phyloP scores from a whole-genome alignment of 345 rosid genomes.

The Corymbia maculata region DNA sequence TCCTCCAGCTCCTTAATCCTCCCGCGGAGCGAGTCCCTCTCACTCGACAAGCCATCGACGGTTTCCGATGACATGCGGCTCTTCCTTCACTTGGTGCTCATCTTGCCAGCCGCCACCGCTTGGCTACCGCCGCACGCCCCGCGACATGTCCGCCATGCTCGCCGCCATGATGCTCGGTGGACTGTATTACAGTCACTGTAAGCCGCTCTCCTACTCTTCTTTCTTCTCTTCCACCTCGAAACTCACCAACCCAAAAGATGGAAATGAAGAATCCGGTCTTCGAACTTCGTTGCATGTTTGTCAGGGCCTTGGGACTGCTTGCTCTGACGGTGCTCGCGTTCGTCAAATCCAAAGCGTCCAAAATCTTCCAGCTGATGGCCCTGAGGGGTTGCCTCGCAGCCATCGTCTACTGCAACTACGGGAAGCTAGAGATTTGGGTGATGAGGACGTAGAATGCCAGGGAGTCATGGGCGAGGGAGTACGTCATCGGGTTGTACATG shows the following conservation, averaged over 20 bases:
- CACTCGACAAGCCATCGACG: too few relatives aligned
- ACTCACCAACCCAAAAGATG: background rate
- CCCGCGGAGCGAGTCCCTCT: too few relatives aligned
- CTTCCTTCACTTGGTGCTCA: background rate
- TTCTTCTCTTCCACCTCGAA: background rate
- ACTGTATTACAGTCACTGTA: background rate
- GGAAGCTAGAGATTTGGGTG: too few relatives aligned
- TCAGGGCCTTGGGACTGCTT: background rate
- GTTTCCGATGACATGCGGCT: background rate
- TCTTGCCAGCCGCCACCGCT: background rate
- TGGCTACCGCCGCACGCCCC: background rate
- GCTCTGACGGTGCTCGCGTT: background rate
- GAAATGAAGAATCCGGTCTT: background rate
- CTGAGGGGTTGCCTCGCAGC: too few relatives aligned
- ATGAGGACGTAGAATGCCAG: too few relatives aligned
- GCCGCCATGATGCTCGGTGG: background rate
- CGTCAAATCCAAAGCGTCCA: background rate
- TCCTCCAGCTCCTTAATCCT: too few relatives aligned
- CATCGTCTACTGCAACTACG: too few relatives aligned
- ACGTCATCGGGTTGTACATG: too few relatives aligned
- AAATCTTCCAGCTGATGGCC: background rate
- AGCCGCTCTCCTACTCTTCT: background rate
- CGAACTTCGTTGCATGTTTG: background rate
- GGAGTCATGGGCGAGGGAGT: too few relatives aligned
- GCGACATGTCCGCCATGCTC: background rate